Evolutionary conservation across 352 stramenopile species (phyloP).

Genomic region (Pythium phragmiticola): DNA sequence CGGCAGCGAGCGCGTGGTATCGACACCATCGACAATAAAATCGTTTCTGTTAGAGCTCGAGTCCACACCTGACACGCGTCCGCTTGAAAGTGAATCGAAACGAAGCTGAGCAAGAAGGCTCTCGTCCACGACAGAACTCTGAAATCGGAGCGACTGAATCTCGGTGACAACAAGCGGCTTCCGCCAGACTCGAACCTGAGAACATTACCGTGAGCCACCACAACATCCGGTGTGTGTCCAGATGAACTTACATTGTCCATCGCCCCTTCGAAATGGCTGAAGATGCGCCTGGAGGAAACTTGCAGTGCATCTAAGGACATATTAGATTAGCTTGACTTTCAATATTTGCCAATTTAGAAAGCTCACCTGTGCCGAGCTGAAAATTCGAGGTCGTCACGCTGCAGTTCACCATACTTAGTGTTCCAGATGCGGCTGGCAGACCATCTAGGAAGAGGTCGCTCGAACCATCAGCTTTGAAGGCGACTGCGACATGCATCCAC

Average conservation of each 20-base stretch:
- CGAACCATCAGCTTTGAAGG: constrained; percentile 18
- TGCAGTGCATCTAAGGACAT: constrained; percentile 6
- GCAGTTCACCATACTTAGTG: constrained; percentile 29
- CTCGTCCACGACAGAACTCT: constrained; percentile 17
- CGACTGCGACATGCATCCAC: constrained; percentile 49
- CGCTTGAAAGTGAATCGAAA: constrained; percentile 25
- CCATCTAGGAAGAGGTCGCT: constrained; percentile 37
- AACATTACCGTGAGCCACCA: constrained; percentile 7
- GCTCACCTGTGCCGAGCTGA: constrained; percentile 48
- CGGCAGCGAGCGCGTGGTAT: constrained; percentile 5
- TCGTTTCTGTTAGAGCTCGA: constrained; percentile 35
- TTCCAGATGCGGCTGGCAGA: constrained; percentile 20
- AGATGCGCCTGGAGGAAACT: constrained; percentile 14
- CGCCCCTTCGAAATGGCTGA: constrained; percentile 27
- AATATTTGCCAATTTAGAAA: neutral
- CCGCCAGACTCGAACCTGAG: constrained; percentile 24
- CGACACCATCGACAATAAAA: constrained; percentile 40
- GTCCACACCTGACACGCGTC: constrained; percentile 25
- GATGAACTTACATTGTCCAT: constrained; percentile 45
- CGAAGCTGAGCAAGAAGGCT: constrained; percentile 35
- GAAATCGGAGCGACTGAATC: constrained; percentile 1
- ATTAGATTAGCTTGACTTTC: neutral
- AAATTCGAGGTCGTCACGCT: constrained; percentile 27
- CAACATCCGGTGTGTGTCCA: neutral
- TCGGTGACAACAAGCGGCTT: constrained; percentile 7